Base-by-base conservation (phyloP, 1,284 basidiomycete species). In the Leccinum ponderosum region DNA sequence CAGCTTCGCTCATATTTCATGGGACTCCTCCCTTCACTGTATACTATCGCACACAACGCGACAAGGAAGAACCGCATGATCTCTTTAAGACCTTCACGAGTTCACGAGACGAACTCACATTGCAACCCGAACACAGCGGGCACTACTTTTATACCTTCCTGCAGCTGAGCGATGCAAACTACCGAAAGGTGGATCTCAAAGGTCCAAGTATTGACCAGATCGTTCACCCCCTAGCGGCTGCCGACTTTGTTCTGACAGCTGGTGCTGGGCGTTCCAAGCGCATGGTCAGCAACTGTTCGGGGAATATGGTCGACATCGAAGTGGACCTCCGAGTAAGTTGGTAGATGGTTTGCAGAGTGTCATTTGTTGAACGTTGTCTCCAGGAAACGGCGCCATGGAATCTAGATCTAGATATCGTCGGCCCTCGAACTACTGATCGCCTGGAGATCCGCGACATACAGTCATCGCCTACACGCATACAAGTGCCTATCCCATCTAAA, bases 1-100 rank as follows among this genome's bases (percentile, higher is more conserved):
- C 90, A 27, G 94, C 93, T 5, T 87, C 90, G 12, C 87, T 98
- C 52, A 86, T 95, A 55, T 82, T 98, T 51, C 92, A 90, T 48
- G 97, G 97, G 20, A 91, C 87, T 1, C 91, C 95, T 35, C 97
- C 97, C 1, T 98, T 98, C 83, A 81, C 82, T 53, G 84, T 96
- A 6, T 87, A 87, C 73, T 95, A 95, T 78, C 85, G 81, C 33
- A 84, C 88, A 67, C 87, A 92, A 72, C 84, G 89, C 56, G 86
- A 93, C 73, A 83, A 87, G 29, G 86, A 89, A 67, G 76, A 81
- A 4, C 75, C 86, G 6, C 80, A 78, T 2, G 84, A 89, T 67
- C 78, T 82, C 33, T 78, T 81, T 27, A 85, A 87, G 71, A 83
- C 81, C 1, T 93, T 95, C 73, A 70, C 85, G 3, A 82, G 81